Base-by-base conservation (phyloP, 495 filamentous ascomycete species). In the Podospora pseudopauciseta region DNA sequence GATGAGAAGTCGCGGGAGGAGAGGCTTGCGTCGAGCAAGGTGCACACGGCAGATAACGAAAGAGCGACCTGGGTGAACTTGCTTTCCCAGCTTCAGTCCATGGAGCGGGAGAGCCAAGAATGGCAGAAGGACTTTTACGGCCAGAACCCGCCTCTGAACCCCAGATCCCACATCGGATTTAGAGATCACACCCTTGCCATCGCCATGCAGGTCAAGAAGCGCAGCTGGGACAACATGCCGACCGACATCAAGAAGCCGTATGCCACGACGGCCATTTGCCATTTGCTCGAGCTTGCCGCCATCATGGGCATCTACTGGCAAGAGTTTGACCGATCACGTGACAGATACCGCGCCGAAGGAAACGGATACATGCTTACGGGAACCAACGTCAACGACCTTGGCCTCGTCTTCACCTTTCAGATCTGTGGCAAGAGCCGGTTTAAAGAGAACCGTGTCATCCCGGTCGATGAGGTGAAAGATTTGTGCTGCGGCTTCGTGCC, bases 231-330 rank as follows among this genome's bases (percentile, higher is more conserved):
- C 67, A 83, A 75, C 49, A 83, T 85, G 73, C 81, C 82, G 0
- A 34, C 74, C 18, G 73, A 76, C 27, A 77, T 85, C 64, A 82
- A 75, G 28, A 84, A 84, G 64, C 83, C 83, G 7, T 85, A 81
- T 61, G 83, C 82, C 5, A 84, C 77, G 5, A 82, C 80, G 0
- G 76, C 83, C 66, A 81, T 85, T 16, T 83, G 79, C 66, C 82
- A 85, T 68, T 58, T 85, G 9, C 75, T 85, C 18, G 83, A 84
- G 66, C 81, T 85, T 32, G 80, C 79, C 20, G 79, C 82, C 28
- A 80, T 84, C 76, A 68, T 86, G 61, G 83, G 83, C 0, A 77
- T 86, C 11, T 75, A 86, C 72, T 86, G 83, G 83, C 81, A 79
- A 65, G 80, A 80, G 66, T 84, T 83, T 67, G 78, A 84, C 71